phyloP scores from a whole-genome alignment of 2,329 filamentous ascomycete species.

The Aspergillus sp. region DNA sequence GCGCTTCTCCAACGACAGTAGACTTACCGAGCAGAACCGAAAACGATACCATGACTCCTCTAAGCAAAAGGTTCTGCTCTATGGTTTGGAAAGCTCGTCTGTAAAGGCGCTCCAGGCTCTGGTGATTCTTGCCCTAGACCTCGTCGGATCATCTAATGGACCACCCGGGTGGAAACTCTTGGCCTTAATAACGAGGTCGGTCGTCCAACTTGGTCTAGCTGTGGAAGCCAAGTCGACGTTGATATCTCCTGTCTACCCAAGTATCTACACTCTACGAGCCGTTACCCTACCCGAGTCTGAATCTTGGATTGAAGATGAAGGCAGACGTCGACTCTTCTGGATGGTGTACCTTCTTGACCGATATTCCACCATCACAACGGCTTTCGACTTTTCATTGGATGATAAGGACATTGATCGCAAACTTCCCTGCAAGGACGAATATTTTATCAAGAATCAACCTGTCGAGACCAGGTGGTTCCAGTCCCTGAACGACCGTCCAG shows the following conservation, averaged over 20 bases:
- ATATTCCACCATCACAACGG: conserved; percentile 87
- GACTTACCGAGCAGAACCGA: conserved; percentile 73
- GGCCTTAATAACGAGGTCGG: conserved; percentile 83
- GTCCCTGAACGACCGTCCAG: conserved; percentile 57
- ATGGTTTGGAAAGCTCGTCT: conserved; percentile 86
- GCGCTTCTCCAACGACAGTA: conserved; percentile 76
- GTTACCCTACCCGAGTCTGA: conserved; percentile 82
- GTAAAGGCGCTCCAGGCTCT: conserved; percentile 86
- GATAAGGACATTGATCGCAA: conserved; percentile 88
- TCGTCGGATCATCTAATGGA: conserved; percentile 85
- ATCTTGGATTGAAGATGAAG: conserved; percentile 89
- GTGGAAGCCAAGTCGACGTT: conserved; percentile 81
- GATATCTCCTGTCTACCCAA: conserved; percentile 77
- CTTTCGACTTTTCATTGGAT: conserved; percentile 87
- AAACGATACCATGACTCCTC: conserved; percentile 77
- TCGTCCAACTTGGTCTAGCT: conserved; percentile 83
- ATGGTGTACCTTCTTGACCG: conserved; percentile 90
- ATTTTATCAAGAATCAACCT: conserved; percentile 80
- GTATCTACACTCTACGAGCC: conserved; percentile 85
- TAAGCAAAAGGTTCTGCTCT: conserved; percentile 84
- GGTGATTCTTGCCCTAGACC: conserved; percentile 82
- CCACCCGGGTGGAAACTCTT: conserved; percentile 92
- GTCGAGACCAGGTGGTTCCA: conserved; percentile 84
- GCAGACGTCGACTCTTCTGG: conserved; percentile 84
- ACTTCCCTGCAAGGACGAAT: conserved; percentile 83